A percentile compares a stretch with the other conserved stretches of the same genome.
phyloP scores from a whole-genome alignment of 495 filamentous ascomycete genomes.

The Parachaetomium inaequale region DNA sequence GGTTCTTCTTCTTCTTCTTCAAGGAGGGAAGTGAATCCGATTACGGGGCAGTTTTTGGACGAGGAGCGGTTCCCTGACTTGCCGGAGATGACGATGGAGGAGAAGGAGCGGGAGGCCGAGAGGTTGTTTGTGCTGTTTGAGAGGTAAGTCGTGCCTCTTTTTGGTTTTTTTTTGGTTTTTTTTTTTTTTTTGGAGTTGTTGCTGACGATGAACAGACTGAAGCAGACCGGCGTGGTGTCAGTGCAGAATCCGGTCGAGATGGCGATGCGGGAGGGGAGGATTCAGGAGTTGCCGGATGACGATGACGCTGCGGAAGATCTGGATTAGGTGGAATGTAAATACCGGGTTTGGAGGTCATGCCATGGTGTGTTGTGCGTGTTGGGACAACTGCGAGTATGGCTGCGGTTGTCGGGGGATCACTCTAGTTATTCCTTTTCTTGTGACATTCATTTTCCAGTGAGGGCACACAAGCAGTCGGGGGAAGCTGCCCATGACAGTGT shows the following conservation, averaged over 20 bases:
- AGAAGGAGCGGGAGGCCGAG: conserved; percentile 92
- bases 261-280: conserved; percentile 70
- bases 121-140: conserved; percentile 93
- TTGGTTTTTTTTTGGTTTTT: neutral
- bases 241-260: conserved; percentile 81
- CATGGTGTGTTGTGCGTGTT: neutral
- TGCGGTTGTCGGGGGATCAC: neutral
- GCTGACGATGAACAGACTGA: conserved; percentile 55
- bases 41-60: conserved; percentile 82
- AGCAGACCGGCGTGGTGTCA: conserved; percentile 74
- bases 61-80: conserved; percentile 56
- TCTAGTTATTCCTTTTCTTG: neutral
- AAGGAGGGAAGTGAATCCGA: conserved; percentile 62
- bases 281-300: conserved; percentile 62
- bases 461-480: too few relatives aligned
- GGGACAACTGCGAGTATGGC: neutral
- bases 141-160: conserved; percentile 63
- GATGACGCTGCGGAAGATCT: conserved; percentile 28
- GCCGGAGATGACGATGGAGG: conserved; percentile 79
- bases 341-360: neutral
- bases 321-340: neutral
- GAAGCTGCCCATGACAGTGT: neutral
- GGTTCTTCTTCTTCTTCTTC: neutral
- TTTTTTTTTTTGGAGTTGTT: neutral
- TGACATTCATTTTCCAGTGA: neutral